Base-by-base conservation (phyloP, 495 filamentous ascomycete species). In the Friedmanniomyces simplex region DNA sequence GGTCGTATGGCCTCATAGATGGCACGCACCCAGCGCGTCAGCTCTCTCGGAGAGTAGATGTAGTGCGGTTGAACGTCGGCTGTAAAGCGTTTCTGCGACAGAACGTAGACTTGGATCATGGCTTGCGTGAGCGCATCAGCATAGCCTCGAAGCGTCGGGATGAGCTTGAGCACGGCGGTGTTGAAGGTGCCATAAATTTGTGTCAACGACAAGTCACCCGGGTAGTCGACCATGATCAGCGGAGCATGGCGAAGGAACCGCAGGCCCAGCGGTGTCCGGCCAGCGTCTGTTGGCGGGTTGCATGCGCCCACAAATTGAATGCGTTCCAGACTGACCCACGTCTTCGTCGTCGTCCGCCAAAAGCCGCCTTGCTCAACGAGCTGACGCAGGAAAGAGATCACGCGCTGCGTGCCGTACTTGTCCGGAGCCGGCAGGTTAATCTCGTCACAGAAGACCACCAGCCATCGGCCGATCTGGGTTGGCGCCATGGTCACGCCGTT, bases 111-210 rank as follows among this genome's bases (percentile, higher is more conserved):
- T 61, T 88, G 85, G 4, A 99, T 91, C 93, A 99, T 99, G 13
- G 94, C 87, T 71, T 95, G 94, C 1, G 93, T 99, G 39, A 99
- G 83, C 21, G 89, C 77, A 22, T 96, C 94, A 0, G 94, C 82
- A 71, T 96, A 96, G 47, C 93, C 93, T 59, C 91, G 87, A n/a
- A 99, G 77, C 25, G 90, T 82, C 1, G 93, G 91, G 58, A 97
- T 85, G 58, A 97, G 91, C 79, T 99, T 99, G 63, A 99, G 83
- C 50, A 97, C 79, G 13, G 94, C 93, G 61, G 79, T 88, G 71
- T 95, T 99, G 79, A 99, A 99, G 1, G 93, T 97, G 64, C 94
- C 91, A 69, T 99, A 99, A 55, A 99, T 99, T 67, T 99, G 93
- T 37, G 79, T 84, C 52, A 99, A 79, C 7, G 93, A 99, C 39